Evolutionary conservation across 176 grass and related monocot species (phyloP).

Genomic region (Musa troglodytarum): DNA sequence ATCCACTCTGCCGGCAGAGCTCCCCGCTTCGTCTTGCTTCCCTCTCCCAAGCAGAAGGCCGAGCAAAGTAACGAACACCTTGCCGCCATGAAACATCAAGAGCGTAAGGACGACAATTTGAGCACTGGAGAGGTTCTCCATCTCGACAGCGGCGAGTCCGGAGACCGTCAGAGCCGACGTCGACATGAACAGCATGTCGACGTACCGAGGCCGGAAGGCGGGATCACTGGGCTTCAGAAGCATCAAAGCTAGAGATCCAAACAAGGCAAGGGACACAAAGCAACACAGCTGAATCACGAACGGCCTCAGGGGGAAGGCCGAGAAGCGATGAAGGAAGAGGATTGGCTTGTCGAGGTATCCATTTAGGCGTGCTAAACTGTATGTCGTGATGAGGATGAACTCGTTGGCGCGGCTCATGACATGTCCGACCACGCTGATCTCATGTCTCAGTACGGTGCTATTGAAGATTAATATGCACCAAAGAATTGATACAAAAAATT

Average conservation of each 20-base stretch:
- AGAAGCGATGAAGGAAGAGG: conserved; percentile 23
- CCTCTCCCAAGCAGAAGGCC: conserved; percentile 16
- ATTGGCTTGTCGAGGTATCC: neutral
- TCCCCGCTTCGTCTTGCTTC: neutral
- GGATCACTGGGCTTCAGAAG: conserved; percentile 33
- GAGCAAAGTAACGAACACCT: conserved; percentile 53
- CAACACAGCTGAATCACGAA: conserved; percentile 47
- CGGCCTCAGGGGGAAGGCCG: conserved; percentile 25
- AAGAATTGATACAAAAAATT: too few relatives aligned
- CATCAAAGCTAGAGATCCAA: conserved; percentile 47
- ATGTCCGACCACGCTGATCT: neutral
- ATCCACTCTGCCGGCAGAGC: conserved; percentile 8
- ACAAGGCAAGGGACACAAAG: conserved; percentile 41
- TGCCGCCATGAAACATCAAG: conserved; percentile 73
- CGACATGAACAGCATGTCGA: conserved; percentile 59
- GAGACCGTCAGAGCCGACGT: conserved; percentile 63
- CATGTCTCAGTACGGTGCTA: too few relatives aligned
- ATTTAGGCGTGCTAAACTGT: neutral
- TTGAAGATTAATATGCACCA: too few relatives aligned
- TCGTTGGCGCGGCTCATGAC: neutral
- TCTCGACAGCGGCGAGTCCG: conserved; percentile 48
- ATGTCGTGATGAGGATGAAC: neutral
- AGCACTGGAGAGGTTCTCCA: conserved; percentile 59
- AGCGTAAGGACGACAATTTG: conserved; percentile 44
- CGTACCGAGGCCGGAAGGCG: conserved; percentile 9